Base-by-base conservation (phyloP, 495 filamentous ascomycete species). In the Aspergillus egyptiacus region DNA sequence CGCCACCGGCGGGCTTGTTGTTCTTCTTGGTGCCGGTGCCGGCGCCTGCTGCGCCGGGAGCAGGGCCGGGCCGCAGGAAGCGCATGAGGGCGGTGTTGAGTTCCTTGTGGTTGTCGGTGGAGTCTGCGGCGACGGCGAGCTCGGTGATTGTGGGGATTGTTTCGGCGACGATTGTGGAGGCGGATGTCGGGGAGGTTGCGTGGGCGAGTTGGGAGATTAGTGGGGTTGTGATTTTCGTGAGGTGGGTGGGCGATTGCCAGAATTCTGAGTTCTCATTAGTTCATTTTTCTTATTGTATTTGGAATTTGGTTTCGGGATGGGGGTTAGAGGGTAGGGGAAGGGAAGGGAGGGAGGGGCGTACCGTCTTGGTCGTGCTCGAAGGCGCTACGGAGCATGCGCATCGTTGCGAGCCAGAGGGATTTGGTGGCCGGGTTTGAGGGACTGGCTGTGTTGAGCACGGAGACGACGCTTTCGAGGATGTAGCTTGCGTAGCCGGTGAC, bases 241-340 rank as follows among this genome's bases (percentile, higher is more conserved):
- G 94, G 62, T 95, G 89, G 2, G 85, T 75, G 7, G 93, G 91
- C 2, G 86, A 80, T 76, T 94, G 89, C 89, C 89, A 97, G 88
- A 73, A 91, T 82, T 75, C 74, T 77, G 28, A 8, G 27, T 10
- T 45, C 59, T 60, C 49, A 54, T 48, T 20, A 20, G 34, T 20
- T 40, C 5, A n/a, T n/a, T n/a, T n/a, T n/a, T n/a, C 4, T 1
- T 46, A 15, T 15, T 9, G 30, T 43, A n/a, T n/a, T n/a, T n/a
- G n/a, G n/a, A n/a, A n/a, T 19, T 13, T 3, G 19, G 8, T 39
- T 15, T 28, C n/a, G n/a, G n/a, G n/a, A n/a, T 17, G 18, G 10
- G 11, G 6, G 14, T 35, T 6, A 19, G 19, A 2, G 18, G 18
- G 8, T 6, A 10, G 28, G 28, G 1, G 10, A 24, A n/a, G 44